Base-by-base conservation (phyloP, 148 eudicot genomes). In the Heliamphora exappendiculata region DNA sequence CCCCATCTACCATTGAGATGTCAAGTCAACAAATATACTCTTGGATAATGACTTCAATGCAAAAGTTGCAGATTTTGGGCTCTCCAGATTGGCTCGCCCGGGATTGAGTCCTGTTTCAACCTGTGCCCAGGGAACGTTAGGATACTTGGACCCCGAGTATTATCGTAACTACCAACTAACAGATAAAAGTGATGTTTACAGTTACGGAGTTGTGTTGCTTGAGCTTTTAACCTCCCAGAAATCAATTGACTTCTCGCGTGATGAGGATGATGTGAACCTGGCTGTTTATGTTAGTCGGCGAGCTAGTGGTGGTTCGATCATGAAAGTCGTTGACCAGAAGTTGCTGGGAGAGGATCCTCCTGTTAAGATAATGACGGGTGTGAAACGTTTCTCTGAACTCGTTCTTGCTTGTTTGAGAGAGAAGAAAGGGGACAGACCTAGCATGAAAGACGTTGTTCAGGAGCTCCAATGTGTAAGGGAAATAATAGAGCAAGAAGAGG, bases 61-160 rank as follows among this genome's bases (percentile, higher is more conserved):
- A 7, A 84, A 81, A 78, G 84, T 84, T 59, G 44, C 86, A 5
- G 86, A 84, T 72, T 84, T 84, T 50, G 86, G 86, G 29, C 55
- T 81, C 36, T 84, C 84, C 0, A 76, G 84, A 67, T 74, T 84
- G 81, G 84, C 84, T 47, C 53, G 24, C 36, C 81, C 82, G 2
- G 86, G 84, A 29, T 29, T 81, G 58, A 84, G 86, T 50, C 84
- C 78, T 8, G 80, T 84, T 22, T 78, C 86, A 19, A 81, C 86
- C 10, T 81, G 84, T 65, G 84, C 84, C 4, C 86, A 84, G 66
- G 86, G 86, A 28, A 84, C 86, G 55, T 11, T 78, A 22, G 86
- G 86, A 24, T 84, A 84, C 71, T 70, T 84, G 55, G 86, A 84
- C 81, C 86, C 86, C 7, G 86, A 84, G 67, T 84, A 84, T 41